Base-by-base conservation (phyloP, 2,329 filamentous ascomycete genomes). In the Aspergillus sp. region DNA sequence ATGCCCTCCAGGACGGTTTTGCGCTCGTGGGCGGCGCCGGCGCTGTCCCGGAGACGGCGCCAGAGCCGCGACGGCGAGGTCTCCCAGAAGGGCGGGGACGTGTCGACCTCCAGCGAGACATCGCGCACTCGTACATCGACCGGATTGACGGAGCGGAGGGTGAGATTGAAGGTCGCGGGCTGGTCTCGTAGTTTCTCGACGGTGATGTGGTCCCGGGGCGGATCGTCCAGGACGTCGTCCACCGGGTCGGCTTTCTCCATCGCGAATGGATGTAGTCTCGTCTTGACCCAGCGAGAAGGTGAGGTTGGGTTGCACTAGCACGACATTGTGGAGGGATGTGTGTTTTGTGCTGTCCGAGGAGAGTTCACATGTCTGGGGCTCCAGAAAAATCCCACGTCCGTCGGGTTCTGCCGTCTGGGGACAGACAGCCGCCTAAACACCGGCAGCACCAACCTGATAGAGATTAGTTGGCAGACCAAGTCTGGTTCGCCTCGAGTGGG, bases 1-100 rank as follows among this genome's bases (percentile, higher is more conserved):
- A 91, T 81, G 25, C 81, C 80, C 48, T 85, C 75, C 9, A 91
- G 72, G 10, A 91, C 81, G 5, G 66, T 69, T 59, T 79, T 80
- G 47, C 67, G 54, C 5, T 61, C 53, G 14, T 50, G 48, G 11
- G 59, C 41, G 10, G 51, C 20, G n/a, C n/a, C n/a, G 20, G 67
- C 55, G 56, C 69, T 43, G 56, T 64, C 58, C 60, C 67, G 54
- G 62, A 71, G 17, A 10, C 58, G 64, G 25, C 51, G 57, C 65
- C 65, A 70, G 53, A 73, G 58, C 42, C 69, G 62, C 14, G 59
- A 49, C 29, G 64, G 68, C 16, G 64, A 62, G 13, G 58, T 66
- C 58, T 67, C 61, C 67, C 63, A 73, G 64, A 67, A 59, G 47
- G 67, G 59, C 11, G 67, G 61, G 2, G 64, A 58, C 4, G 63